phyloP scores from a whole-genome alignment of 441 rosid genomes.

The Gossypium trilobum region DNA sequence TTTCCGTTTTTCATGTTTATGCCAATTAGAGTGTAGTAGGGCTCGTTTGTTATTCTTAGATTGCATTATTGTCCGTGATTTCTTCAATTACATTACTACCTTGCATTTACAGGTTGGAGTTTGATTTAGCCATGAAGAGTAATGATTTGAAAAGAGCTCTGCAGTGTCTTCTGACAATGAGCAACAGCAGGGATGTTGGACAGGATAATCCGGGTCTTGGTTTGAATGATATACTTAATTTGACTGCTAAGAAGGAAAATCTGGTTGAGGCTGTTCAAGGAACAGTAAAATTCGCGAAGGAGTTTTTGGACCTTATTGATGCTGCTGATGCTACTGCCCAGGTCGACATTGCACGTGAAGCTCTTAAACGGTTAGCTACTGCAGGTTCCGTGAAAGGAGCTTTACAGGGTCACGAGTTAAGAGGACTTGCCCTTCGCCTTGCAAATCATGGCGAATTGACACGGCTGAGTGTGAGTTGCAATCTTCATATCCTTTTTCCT shows the following conservation, averaged over 20 bases:
- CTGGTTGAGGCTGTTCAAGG: constrained; percentile 91
- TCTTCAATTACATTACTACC: constrained; percentile 10
- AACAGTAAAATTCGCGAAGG: constrained; percentile 76
- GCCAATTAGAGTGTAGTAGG: background rate
- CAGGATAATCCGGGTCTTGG: constrained; percentile 66
- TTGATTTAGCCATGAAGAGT: constrained; percentile 96
- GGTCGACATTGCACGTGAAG: constrained; percentile 85
- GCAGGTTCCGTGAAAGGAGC: constrained; percentile 98
- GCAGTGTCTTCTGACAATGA: constrained; percentile 90
- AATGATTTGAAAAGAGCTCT: constrained; percentile 96
- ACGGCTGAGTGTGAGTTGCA: constrained; percentile 61
- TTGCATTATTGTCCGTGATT: constrained; percentile 5
- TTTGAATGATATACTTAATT: constrained; percentile 73
- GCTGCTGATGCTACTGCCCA: constrained; percentile 98
- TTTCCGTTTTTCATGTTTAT: background rate
- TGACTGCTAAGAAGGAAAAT: constrained; percentile 80
- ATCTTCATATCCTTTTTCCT: constrained; percentile 18
- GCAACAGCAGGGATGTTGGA: constrained; percentile 91
- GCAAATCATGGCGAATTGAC: constrained; percentile 97
- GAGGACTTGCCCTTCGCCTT: constrained; percentile 91
- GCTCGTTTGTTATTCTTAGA: constrained; percentile 8
- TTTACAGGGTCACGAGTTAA: constrained; percentile 70
- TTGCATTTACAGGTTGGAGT: constrained; percentile 61
- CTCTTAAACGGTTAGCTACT: constrained; percentile 84
- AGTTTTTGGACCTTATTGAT: constrained; percentile 92